Evolutionary conservation across 148 eudicot species (phyloP).

Genomic region (Selenicereus undatus): DNA sequence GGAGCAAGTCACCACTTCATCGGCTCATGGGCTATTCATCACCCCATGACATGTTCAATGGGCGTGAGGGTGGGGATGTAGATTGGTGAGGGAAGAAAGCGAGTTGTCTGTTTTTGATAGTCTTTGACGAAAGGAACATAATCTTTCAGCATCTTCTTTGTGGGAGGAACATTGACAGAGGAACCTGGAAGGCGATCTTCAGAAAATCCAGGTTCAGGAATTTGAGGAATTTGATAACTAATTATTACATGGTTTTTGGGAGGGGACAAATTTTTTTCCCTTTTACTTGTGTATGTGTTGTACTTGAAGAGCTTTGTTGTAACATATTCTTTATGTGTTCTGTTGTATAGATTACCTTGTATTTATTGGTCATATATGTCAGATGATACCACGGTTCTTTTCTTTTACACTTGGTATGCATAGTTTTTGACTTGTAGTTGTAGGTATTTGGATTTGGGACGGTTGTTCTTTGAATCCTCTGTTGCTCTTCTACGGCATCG

Average conservation of each 20-base stretch:
- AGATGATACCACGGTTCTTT: not conserved
- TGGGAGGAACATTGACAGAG: not conserved
- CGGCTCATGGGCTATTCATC: slow-evolving; percentile 82
- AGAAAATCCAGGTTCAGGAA: no score
- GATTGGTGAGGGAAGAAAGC: slow-evolving; percentile 4
- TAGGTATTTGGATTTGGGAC: no score
- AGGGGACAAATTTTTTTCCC: not conserved
- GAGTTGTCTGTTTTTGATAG: not conserved
- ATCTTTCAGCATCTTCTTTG: no score
- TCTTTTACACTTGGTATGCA: not conserved
- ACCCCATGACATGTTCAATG: slow-evolving; percentile 38
- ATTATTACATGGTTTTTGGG: not conserved
- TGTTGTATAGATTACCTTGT: slow-evolving; percentile 13
- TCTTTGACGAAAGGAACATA: not conserved
- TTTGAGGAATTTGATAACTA: not conserved
- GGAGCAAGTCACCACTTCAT: slow-evolving; percentile 62
- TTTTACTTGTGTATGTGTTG: not conserved
- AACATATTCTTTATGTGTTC: slow-evolving; percentile 20
- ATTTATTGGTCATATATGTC: not conserved
- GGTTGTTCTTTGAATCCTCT: not conserved
- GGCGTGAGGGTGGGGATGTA: slow-evolving; percentile 9
- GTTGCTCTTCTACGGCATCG: not conserved
- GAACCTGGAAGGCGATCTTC: not conserved
- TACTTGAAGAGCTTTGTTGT: slow-evolving; percentile 13
- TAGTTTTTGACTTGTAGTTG: not conserved